Conservation (phyloP, 257 asterid species). For the Verbena officinalis region DNA sequence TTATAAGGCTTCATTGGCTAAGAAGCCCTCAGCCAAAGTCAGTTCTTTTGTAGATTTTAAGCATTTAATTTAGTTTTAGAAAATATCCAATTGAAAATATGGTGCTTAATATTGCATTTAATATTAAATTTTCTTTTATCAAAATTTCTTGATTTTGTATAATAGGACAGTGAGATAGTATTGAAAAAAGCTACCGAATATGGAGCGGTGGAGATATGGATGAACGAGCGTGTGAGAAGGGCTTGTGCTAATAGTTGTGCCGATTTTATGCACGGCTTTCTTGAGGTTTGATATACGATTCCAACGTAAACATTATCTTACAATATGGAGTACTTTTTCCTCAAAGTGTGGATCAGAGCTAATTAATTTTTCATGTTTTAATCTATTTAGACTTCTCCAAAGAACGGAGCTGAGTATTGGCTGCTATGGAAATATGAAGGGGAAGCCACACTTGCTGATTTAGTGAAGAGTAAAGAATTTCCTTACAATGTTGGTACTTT, state of each 20-base stretch:
- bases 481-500: constrained; percentile 91
- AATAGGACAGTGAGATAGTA: constrained; percentile 75
- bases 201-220: constrained; percentile 99
- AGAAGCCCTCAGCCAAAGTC: constrained; percentile 68
- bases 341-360: not conserved
- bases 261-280: constrained; percentile 89
- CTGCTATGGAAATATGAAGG: constrained; percentile 95
- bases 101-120: constrained; percentile 7
- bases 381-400: constrained; percentile 63
- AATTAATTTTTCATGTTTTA: not conserved
- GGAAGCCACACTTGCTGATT: constrained; percentile 85
- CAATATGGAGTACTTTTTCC: not conserved
- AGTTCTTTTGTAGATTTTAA: constrained; percentile 2
- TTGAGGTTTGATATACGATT: constrained; percentile 61
- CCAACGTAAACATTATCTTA: constrained; percentile 1
- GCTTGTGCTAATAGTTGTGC: constrained; percentile 97
- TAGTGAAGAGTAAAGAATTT: constrained; percentile 89
- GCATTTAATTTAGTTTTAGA: not conserved
- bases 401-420: constrained; percentile 89
- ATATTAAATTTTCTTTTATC: not conserved
- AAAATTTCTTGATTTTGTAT: constrained; percentile 24
- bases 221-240: constrained; percentile 94
- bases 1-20: constrained; percentile 65
- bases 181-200: constrained; percentile 89
- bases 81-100: constrained; percentile 4